These are phyloP conservation scores for Lolium multiflorum DNA, from an alignment of 176 grass and related monocot genomes.

Conservation along the genomic window DNA sequence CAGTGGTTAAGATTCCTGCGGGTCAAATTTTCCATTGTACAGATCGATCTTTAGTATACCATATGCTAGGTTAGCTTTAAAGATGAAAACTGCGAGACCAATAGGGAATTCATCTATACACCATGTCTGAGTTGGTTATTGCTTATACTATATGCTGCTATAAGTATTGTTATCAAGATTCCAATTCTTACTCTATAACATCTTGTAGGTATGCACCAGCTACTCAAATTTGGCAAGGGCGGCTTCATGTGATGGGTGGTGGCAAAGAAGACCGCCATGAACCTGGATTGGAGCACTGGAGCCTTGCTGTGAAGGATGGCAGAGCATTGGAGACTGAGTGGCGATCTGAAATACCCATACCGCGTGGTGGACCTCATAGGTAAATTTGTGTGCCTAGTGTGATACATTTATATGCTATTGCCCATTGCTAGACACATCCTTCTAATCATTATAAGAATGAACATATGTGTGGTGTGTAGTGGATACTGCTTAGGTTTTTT, in stretches of 20 bases:
- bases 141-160: background rate
- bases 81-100: background rate
- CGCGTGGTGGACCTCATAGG: slow-evolving; percentile 91
- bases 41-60: background rate
- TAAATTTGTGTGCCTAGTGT: slow-evolving; percentile 1
- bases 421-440: slow-evolving; percentile 3
- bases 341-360: slow-evolving; percentile 75
- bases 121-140: background rate
- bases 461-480: background rate
- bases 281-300: slow-evolving; percentile 87
- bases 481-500: background rate
- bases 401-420: slow-evolving; percentile 16
- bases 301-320: slow-evolving; percentile 83
- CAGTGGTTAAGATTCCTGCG: background rate
- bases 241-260: slow-evolving; percentile 93
- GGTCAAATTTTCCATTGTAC: background rate
- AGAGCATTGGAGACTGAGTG: slow-evolving; percentile 77
- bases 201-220: slow-evolving; percentile 82
- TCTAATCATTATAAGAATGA: background rate
- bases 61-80: background rate
- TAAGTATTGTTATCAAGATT: slow-evolving; percentile 1
- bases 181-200: background rate
- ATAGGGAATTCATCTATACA: background rate
- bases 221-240: slow-evolving; percentile 83
- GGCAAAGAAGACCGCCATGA: slow-evolving; percentile 89